Evolutionary conservation across 345 rosid species (phyloP).

Genomic region (Carallia brachiata): DNA sequence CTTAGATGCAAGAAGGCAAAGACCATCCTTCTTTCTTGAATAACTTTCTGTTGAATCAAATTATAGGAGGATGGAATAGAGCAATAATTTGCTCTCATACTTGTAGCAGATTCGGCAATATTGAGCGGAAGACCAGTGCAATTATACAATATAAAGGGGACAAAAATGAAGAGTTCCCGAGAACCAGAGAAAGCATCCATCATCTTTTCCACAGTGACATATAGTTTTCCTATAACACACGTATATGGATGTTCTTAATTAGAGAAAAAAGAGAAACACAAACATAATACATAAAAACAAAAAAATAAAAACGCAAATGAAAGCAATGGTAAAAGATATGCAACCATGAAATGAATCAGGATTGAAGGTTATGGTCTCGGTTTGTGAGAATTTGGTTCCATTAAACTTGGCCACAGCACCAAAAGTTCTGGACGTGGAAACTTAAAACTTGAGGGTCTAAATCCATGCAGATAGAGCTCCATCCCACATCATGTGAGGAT

Average conservation of each 20-base stretch:
- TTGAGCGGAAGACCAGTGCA: constrained; percentile 74
- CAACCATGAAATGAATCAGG: constrained; percentile 54
- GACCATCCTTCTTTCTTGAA: constrained; percentile 58
- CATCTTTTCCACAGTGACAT: constrained; percentile 68
- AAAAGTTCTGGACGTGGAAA: constrained; percentile 77
- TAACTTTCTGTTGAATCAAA: constrained; percentile 48
- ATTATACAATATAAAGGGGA: constrained; percentile 76
- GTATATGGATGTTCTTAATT: constrained; percentile 13
- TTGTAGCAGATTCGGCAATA: constrained; percentile 55
- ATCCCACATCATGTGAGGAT: constrained; percentile 79
- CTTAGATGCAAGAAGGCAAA: constrained; percentile 56
- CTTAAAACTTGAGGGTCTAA: constrained; percentile 52
- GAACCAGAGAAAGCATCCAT: constrained; percentile 90
- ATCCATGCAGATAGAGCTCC: constrained; percentile 61
- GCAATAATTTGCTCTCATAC: constrained; percentile 45
- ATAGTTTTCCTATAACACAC: constrained; percentile 50
- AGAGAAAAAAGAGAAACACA: constrained; percentile 1
- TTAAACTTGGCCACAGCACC: constrained; percentile 60
- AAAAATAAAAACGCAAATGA: constrained; percentile 8
- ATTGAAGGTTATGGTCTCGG: constrained; percentile 60
- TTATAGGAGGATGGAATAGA: constrained; percentile 74
- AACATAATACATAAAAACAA: background rate
- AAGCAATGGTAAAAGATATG: background rate
- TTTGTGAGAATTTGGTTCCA: constrained; percentile 62
- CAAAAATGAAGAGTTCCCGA: constrained; percentile 70